phyloP scores from a whole-genome alignment of 1,139 yeast genomes.

The Magnusiomyces sp. region DNA sequence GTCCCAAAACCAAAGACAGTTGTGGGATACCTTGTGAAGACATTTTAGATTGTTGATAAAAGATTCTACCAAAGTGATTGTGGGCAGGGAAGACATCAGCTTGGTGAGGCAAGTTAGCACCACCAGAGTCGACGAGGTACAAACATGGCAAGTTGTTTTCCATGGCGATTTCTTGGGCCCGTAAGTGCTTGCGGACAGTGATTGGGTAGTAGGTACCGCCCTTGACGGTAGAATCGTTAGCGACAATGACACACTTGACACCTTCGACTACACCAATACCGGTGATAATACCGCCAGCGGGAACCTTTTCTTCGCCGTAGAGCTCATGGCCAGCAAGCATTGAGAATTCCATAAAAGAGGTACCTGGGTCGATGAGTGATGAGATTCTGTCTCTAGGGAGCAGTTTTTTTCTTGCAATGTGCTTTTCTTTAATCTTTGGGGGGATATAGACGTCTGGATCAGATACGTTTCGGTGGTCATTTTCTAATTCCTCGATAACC shows the following conservation, averaged over 20 bases:
- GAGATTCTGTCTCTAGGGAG: conserved; percentile 31
- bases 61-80: conserved; percentile 32
- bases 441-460: conserved; percentile 23
- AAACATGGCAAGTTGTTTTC: conserved; percentile 31
- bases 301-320: conserved; percentile 29
- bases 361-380: conserved; percentile 29
- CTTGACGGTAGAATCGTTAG: conserved; percentile 32
- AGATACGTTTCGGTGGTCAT: conserved; percentile 21
- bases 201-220: conserved; percentile 34
- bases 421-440: conserved; percentile 33
- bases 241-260: conserved; percentile 28
- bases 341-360: conserved; percentile 29
- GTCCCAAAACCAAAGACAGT: conserved; percentile 31
- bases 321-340: conserved; percentile 28
- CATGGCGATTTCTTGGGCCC: conserved; percentile 32
- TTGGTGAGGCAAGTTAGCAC: conserved; percentile 33
- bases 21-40: conserved; percentile 31
- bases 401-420: conserved; percentile 27
- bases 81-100: conserved; percentile 33
- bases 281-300: conserved; percentile 32
- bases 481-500: conserved; percentile 18
- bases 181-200: conserved; percentile 30
- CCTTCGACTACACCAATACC: conserved; percentile 32
- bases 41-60: conserved; percentile 30
- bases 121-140: conserved; percentile 32